Evolutionary conservation across 1,284 basidiomycete genomes (phyloP).

Genomic region (Jaminaea rosea): DNA sequence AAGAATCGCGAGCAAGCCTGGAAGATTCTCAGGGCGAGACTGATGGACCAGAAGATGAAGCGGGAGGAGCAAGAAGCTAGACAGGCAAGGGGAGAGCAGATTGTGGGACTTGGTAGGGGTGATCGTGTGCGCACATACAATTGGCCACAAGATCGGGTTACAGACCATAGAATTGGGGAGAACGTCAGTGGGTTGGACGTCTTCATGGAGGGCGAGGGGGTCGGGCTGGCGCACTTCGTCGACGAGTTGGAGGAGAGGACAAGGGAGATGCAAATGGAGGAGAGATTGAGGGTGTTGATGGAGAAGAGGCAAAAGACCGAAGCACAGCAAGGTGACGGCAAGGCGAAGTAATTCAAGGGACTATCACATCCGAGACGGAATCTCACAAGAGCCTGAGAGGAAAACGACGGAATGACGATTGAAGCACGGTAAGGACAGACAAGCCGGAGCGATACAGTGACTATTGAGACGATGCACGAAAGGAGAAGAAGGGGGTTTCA

Average conservation of each 20-base stretch:
- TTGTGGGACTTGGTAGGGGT: slow-evolving; percentile 40
- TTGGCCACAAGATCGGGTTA: slow-evolving; percentile 44
- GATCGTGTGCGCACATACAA: slow-evolving; percentile 45
- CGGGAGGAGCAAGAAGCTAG: slow-evolving; percentile 33
- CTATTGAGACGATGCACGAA: no score
- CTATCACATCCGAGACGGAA: no score
- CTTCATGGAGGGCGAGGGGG: slow-evolving; percentile 42
- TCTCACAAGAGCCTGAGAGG: not conserved
- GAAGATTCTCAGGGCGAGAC: slow-evolving; percentile 36
- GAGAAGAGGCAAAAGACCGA: no score
- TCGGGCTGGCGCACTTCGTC: slow-evolving; percentile 1
- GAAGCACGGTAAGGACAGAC: no score
- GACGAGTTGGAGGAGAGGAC: not conserved
- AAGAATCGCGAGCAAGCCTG: slow-evolving; percentile 48
- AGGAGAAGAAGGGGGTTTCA: no score
- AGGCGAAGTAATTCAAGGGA: no score
- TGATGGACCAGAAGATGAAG: slow-evolving; percentile 33
- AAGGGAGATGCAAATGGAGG: not conserved
- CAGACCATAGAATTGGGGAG: slow-evolving; percentile 40
- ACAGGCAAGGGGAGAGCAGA: slow-evolving; percentile 29
- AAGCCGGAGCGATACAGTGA: no score
- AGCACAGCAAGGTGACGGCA: no score
- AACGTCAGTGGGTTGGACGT: slow-evolving; percentile 34
- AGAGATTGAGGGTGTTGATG: no score
- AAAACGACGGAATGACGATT: not conserved